Percentiles rank a stretch among this genome's conserved stretches.
These are phyloP conservation scores for Plenodomus biglobosus DNA, from an alignment of 2,329 filamentous ascomycete species.

Conservation along the genomic window DNA sequence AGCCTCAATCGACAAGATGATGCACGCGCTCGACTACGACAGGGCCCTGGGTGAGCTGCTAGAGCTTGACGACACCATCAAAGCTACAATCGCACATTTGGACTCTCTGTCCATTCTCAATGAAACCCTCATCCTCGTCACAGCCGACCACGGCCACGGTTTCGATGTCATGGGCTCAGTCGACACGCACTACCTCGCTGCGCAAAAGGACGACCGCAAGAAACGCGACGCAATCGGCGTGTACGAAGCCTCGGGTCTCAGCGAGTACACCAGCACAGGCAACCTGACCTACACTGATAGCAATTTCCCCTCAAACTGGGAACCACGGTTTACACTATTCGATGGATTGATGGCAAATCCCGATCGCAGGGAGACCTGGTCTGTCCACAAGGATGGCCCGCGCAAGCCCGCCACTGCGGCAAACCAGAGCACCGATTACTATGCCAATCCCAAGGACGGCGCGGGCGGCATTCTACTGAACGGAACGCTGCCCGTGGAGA, in stretches of 20 bases:
- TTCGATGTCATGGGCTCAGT: constrained; percentile 84
- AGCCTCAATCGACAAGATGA: constrained; percentile 85
- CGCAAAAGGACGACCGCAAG: constrained; percentile 65
- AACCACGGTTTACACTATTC: constrained; percentile 79
- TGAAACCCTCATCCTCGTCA: constrained; percentile 76
- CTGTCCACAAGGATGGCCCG: constrained; percentile 66
- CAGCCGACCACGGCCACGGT: constrained; percentile 86
- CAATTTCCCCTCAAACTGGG: constrained; percentile 82
- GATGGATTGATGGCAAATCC: constrained; percentile 71
- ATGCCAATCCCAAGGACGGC: constrained; percentile 68
- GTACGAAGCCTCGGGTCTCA: constrained; percentile 72
- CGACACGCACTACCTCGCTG: constrained; percentile 74
- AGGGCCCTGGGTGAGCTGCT: constrained; percentile 81
- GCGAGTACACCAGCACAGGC: constrained; percentile 70
- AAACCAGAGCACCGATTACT: constrained; percentile 58
- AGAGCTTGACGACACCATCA: constrained; percentile 81
- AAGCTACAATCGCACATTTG: constrained; percentile 72
- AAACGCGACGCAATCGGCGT: constrained; percentile 75
- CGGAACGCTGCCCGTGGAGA: constrained; percentile 67
- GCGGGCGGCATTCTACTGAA: constrained; percentile 71
- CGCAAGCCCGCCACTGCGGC: constrained; percentile 62
- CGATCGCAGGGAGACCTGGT: constrained; percentile 75
- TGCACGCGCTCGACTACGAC: constrained; percentile 83
- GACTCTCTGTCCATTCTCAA: constrained; percentile 66
- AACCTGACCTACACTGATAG: constrained; percentile 68